These are phyloP conservation scores for Candida loeiensis DNA, from an alignment of 805 yeast genomes.

Conservation along the genomic window DNA sequence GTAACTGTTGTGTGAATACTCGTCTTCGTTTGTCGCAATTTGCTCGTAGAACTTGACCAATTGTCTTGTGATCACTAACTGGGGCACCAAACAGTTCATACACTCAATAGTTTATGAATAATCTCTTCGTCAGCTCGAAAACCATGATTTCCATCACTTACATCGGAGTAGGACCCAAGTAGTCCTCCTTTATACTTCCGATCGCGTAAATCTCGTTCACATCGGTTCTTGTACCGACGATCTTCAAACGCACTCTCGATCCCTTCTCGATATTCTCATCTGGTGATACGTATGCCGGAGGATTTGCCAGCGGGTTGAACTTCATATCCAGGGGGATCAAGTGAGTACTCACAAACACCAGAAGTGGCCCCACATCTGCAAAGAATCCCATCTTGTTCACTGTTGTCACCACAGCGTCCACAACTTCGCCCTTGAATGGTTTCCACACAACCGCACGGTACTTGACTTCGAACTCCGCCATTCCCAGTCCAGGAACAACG, in stretches of 20 bases:
- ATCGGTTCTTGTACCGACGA: constrained; percentile 96
- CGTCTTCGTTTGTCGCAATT: no score
- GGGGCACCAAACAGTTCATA: no score
- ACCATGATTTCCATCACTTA: constrained; percentile 13
- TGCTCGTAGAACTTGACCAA: no score
- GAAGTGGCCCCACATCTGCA: constrained; percentile 96
- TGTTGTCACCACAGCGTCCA: constrained; percentile 91
- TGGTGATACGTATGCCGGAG: constrained; percentile 95
- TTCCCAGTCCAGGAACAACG: constrained; percentile 85
- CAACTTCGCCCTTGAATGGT: constrained; percentile 98
- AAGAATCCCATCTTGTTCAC: constrained; percentile 95
- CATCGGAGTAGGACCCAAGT: constrained; percentile 74
- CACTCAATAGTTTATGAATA: no score
- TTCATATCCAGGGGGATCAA: constrained; percentile 91
- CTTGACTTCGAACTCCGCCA: constrained; percentile 94
- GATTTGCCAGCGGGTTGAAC: constrained; percentile 92
- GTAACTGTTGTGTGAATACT: no score
- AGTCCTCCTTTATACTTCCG: constrained; percentile 97
- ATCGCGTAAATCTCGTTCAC: constrained; percentile 96
- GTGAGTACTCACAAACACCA: constrained; percentile 92
- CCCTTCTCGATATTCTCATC: constrained; percentile 96
- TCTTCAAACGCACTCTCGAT: constrained; percentile 87
- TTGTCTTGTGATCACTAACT: no score
- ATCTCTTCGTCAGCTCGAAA: neutral
- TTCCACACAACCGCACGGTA: constrained; percentile 97